phyloP scores from a whole-genome alignment of 805 yeast genomes.

The Alloascoidea africana region DNA sequence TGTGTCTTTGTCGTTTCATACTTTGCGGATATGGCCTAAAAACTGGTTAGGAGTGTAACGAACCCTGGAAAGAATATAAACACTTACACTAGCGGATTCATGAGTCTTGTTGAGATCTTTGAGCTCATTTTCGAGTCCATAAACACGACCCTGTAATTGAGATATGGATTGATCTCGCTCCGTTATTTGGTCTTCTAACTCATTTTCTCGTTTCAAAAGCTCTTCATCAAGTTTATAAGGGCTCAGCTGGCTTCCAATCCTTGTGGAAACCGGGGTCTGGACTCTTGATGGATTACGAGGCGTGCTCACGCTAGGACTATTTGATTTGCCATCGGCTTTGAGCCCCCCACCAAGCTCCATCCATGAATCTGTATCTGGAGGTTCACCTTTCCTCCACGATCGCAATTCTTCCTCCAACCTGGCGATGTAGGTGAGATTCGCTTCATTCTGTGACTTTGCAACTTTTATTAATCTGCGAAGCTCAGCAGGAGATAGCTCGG shows the following conservation, averaged over 20 bases:
- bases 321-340: constrained; percentile 2
- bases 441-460: constrained; percentile 17
- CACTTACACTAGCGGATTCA: too few species aligned
- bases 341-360: constrained; percentile 5
- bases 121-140: constrained; percentile 6
- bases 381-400: constrained; percentile 20
- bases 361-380: constrained; percentile 15
- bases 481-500: constrained; percentile 37
- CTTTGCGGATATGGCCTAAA: background rate
- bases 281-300: constrained; percentile 2
- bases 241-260: background rate
- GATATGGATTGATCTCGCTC: constrained; percentile 13
- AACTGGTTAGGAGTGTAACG: background rate
- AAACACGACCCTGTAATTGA: constrained; percentile 8
- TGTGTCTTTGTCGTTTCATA: background rate
- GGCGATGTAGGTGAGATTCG: constrained; percentile 16
- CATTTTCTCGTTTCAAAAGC: constrained; percentile 15
- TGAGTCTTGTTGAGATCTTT: constrained; percentile 2
- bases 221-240: constrained; percentile 8
- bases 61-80: too few species aligned
- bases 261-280: background rate
- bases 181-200: constrained; percentile 15
- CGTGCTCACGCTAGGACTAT: constrained; percentile 2
- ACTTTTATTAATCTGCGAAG: constrained; percentile 23
- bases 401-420: constrained; percentile 26